Base-by-base conservation (phyloP, 306 rosid species). In the Begonia loranthoides region DNA sequence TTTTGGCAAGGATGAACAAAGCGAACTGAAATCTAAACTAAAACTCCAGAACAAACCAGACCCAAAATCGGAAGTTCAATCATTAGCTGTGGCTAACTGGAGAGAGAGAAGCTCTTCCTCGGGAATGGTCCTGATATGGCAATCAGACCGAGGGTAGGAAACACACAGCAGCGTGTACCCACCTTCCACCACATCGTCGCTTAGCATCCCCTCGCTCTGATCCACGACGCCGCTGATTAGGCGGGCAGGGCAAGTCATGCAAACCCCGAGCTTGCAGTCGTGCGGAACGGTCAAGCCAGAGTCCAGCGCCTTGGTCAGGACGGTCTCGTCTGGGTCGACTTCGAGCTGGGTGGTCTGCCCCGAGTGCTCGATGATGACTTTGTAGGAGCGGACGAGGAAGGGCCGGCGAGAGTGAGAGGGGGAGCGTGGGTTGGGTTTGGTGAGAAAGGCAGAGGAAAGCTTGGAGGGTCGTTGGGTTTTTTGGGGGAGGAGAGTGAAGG, bases 171-270 rank as follows among this genome's bases (percentile, higher is more conserved):
- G 74, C 0, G 95, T 77, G 52, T 76, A 90, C 1, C 99, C 99
- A 6, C 86, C 75, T 49, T 83, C 96, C 57, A 86, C 79, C n/a
- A 92, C 96, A 64, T 86, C 99, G 36, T 92, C 99, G 24, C 99
- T 92, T 15, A 92, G 93, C 99, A 92, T 92, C 10, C 99, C 99
- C 19, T 83, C 96, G 39, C 88, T 92, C 70, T 92, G 99, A 56
- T 92, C 96, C 12, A 92, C 96, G 12, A 70, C 39, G 55, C 99
- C 99, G 11, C 68, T 70, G 12, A 86, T 6, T 13, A 92, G 95
- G 56, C 59, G 76, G 50, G 99, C 99, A 7, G 99, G 99, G 73
- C 99, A 92, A 41, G 99, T 92, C 99, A 92, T 92, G 73, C 99
- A 92, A 1, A 86, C 99, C 0, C 99, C 99, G 17, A 92, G 95